phyloP scores from a whole-genome alignment of 495 filamentous ascomycete species.

The Trichocladium antarcticum region DNA sequence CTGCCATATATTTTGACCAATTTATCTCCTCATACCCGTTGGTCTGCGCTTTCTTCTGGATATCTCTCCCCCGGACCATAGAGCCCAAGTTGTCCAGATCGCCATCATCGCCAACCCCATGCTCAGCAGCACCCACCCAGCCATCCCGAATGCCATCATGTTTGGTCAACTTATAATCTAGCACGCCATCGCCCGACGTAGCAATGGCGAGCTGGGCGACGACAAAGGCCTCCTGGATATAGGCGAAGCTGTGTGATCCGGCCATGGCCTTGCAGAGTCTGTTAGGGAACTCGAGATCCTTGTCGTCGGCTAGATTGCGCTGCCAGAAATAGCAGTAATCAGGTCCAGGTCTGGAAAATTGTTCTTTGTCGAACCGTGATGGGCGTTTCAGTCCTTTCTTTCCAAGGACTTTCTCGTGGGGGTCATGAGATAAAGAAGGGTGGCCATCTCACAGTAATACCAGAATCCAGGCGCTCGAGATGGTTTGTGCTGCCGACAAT shows the following conservation, averaged over 20 bases:
- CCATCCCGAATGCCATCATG: conserved; percentile 14
- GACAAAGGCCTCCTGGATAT: conserved; percentile 55
- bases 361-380: conserved; percentile 55
- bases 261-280: conserved; percentile 44
- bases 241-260: conserved; percentile 52
- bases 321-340: conserved; percentile 50
- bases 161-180: background rate
- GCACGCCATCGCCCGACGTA: conserved; percentile 12
- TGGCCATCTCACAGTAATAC: conserved; percentile 36
- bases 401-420: background rate
- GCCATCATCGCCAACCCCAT: conserved; percentile 20
- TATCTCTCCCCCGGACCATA: conserved; percentile 47
- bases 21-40: too few relatives aligned
- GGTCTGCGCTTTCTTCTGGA: conserved; percentile 50
- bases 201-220: conserved; percentile 46
- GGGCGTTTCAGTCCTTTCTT: conserved; percentile 39
- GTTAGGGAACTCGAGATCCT: conserved; percentile 45
- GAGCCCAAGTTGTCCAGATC: conserved; percentile 34
- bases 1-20: too few relatives aligned
- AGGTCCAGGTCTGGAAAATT: conserved; percentile 45
- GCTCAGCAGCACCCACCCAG: conserved; percentile 8
- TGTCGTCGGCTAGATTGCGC: conserved; percentile 43
- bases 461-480: conserved; percentile 47
- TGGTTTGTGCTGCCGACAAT: conserved; percentile 57
- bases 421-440: background rate